Evolutionary conservation across 1,284 basidiomycete genomes (phyloP).

Genomic region (Rhizopogon parksii): DNA sequence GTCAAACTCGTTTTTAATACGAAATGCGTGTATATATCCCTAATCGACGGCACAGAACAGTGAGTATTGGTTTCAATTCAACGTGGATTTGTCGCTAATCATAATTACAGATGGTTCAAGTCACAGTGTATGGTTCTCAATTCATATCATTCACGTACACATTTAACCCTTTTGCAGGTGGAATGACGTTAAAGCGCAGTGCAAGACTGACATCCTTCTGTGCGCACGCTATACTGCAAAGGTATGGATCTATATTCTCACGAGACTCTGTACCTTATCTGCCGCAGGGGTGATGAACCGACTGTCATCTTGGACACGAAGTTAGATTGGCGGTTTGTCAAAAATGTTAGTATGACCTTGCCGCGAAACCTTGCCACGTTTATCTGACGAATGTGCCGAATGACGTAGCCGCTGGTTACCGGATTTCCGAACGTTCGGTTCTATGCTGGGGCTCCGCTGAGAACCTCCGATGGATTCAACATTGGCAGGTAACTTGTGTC

Average conservation of each 20-base stretch:
- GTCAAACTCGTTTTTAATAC: conserved; percentile 92
- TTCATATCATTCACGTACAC: not conserved
- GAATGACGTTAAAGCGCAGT: conserved; percentile 48
- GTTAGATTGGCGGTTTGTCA: conserved; percentile 84
- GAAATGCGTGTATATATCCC: conserved; percentile 75
- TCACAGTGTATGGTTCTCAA: conserved; percentile 52
- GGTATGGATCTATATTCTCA: conserved; percentile 37
- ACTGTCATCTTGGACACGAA: conserved; percentile 77
- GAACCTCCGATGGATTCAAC: conserved; percentile 86
- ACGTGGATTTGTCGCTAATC: conserved; percentile 1
- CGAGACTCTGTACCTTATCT: conserved; percentile 8
- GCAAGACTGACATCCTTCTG: conserved; percentile 70
- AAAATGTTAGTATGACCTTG: conserved; percentile 46
- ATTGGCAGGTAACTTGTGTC: conserved; percentile 61
- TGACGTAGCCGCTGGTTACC: conserved; percentile 65
- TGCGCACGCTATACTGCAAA: conserved; percentile 77
- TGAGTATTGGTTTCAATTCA: conserved; percentile 30
- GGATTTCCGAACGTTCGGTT: conserved; percentile 72
- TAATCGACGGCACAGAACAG: conserved; percentile 80
- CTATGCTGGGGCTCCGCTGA: conserved; percentile 86
- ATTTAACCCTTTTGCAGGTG: conserved; percentile 40
- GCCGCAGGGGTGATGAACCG: conserved; percentile 73
- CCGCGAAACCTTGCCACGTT: not conserved
- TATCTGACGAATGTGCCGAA: conserved; percentile 1
- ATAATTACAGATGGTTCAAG: conserved; percentile 65